A percentile compares a stretch with the other conserved stretches of the same genome.
Evolutionary conservation across 2,329 filamentous ascomycete species (phyloP).

Genomic region (Talaromyces sp.): DNA sequence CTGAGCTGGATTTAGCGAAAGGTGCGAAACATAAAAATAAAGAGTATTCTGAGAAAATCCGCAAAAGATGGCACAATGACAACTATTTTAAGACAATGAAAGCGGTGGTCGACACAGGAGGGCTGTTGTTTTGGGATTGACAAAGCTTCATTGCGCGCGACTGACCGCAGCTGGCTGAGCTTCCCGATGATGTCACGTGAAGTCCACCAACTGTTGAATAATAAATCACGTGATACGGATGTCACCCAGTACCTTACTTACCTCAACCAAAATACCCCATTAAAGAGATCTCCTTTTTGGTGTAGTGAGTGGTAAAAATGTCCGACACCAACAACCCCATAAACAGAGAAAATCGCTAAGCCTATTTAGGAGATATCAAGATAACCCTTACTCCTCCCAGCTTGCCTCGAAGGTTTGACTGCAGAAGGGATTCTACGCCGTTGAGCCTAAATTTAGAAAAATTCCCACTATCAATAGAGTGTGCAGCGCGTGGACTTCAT

Average conservation of each 20-base stretch:
- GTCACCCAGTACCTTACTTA: too few relatives aligned
- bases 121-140: slow-evolving; percentile 1
- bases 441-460: background rate
- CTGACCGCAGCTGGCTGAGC: background rate
- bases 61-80: background rate
- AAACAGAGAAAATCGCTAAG: background rate
- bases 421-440: background rate
- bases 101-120: background rate
- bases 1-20: background rate
- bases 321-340: background rate
- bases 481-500: background rate
- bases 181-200: slow-evolving; percentile 6
- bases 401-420: background rate
- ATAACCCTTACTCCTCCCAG: background rate
- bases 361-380: background rate
- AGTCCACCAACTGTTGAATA: background rate
- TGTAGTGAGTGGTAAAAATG: too few relatives aligned
- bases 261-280: too few relatives aligned
- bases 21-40: background rate
- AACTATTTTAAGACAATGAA: background rate
- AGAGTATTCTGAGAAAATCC: too few relatives aligned
- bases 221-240: too few relatives aligned
- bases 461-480: background rate
- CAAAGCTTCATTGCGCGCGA: slow-evolving; percentile 5
- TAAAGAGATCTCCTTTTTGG: too few relatives aligned